Base-by-base conservation (phyloP, 2,329 filamentous ascomycete genomes). In the Emydomyces testavorans region DNA sequence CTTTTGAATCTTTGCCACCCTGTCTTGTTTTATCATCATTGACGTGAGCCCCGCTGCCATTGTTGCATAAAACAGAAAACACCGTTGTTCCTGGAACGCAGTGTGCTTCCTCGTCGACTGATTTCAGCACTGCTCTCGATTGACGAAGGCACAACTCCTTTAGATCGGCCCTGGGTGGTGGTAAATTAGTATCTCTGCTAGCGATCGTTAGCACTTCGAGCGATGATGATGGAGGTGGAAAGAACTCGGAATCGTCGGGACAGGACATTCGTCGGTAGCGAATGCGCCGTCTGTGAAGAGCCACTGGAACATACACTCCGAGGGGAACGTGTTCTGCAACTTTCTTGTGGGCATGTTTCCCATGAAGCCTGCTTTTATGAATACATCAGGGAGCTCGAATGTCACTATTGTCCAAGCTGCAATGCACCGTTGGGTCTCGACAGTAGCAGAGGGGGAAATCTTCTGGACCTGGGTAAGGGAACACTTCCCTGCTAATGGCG, bases 361-460 rank as follows among this genome's bases (percentile, higher is more conserved):
- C 92, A 98, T 64, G 92, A 96, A 66, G 92, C 90, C 29, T 98
- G 92, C 68, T 96, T 98, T 64, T 96, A 96, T 69, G 92, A 98
- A 67, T 95, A 93, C 63, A 94, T 98, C 58, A 85, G 86, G 60
- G 90, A 95, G 61, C 85, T 90, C 50, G 89, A 96, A 57, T 85
- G 85, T 46, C 88, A 96, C 60, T 89, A 87, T 60, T 98, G 92
- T 67, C 92, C 92, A 23, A 84, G 85, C 55, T 98, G 92, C 67
- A 84, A 94, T 71, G 85, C 89, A 54, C 88, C 92, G 16, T 71
- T 98, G 45, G 87, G 89, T 53, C 72, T 98, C 36, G 92, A 98
- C 67, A 92, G 88, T 5, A 94, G 86, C 64, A 79, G 92, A 54
- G 88, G 88, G 51, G 89, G 89, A 54, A 95, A 94, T 71, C 83